Evolutionary conservation across 2,329 filamentous ascomycete species (phyloP).

Genomic region (Fusarium liriodendri): DNA sequence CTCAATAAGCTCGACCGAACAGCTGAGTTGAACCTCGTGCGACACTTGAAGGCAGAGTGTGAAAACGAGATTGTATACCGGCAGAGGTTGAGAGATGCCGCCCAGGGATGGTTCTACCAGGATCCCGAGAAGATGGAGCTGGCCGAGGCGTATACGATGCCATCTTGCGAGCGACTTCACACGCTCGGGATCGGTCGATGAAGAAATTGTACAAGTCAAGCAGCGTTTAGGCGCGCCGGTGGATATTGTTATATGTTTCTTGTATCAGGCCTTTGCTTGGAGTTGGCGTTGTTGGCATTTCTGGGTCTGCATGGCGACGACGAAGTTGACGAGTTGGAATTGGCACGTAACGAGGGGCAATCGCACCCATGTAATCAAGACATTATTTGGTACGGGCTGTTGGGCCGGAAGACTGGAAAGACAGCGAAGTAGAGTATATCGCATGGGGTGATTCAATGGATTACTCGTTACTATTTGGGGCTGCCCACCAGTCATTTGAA

Average conservation of each 20-base stretch:
- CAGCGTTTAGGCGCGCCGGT: background rate
- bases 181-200: slow-evolving; percentile 50
- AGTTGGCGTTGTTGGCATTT: slow-evolving; percentile 47
- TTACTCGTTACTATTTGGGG: background rate
- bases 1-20: slow-evolving; percentile 79
- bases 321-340: slow-evolving; percentile 18
- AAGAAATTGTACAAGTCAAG: slow-evolving; percentile 10
- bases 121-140: slow-evolving; percentile 82
- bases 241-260: slow-evolving; percentile 30
- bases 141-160: slow-evolving; percentile 67
- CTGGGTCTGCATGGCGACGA: slow-evolving; percentile 41
- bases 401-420: background rate
- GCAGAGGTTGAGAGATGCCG: slow-evolving; percentile 77
- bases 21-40: slow-evolving; percentile 80
- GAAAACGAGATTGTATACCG: slow-evolving; percentile 76
- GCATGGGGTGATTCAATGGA: background rate
- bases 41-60: slow-evolving; percentile 76
- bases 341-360: slow-evolving; percentile 17
- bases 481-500: background rate
- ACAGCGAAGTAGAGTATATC: background rate
- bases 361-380: slow-evolving; percentile 32
- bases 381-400: slow-evolving; percentile 27
- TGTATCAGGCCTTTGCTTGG: slow-evolving; percentile 37
- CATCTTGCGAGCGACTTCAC: slow-evolving; percentile 64
- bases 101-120: slow-evolving; percentile 87